Base-by-base conservation (phyloP, 2,329 filamentous ascomycete species). In the Aspergillus sp. region DNA sequence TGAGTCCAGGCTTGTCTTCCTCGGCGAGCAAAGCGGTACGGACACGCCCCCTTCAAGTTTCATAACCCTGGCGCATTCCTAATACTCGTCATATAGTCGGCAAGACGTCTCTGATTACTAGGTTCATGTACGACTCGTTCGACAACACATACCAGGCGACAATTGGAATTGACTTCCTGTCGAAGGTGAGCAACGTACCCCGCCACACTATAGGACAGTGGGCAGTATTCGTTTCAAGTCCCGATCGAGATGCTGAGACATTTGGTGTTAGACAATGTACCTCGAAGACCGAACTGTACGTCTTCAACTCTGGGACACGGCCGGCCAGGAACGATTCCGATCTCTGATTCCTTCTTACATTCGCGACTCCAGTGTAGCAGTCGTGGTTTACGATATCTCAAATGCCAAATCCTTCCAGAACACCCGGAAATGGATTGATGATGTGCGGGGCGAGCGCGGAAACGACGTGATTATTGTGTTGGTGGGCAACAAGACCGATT, bases 101-200 rank as follows among this genome's bases (percentile, higher is more conserved):
- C 74, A 99, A 99, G 82, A 99, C 95, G 32, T 99, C 95, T 61
- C 81, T 99, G 69, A 99, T 99, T 76, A 99, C 95, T 65, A 89
- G 95, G 64, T 99, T 99, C 83, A 99, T 99, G 95, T 99, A 99
- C 83, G 95, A 99, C 79, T 98, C 95, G 48, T 99, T 99, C 82
- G 95, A 99, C 83, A 97, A 96, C 80, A 98, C 93, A 83, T 99
- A 99, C 81, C 95, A 99, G 79, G 95, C 95, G 57, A 99, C 95
- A 39, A 98, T 99, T 73, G 95, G 95, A 72, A 99, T 99, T 80
- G 95, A 99, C 79, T 99, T 99, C 74, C 86, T 99, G 66, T 97
- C 93, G 71, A 99, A 99, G 89, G 91, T 90, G 82, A 74, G 77
- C 60, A 24, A 43, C 13, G 12, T 12, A 38, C 26, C 36, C 38